phyloP scores from a whole-genome alignment of 495 filamentous ascomycete genomes.

The Astrocystis sublimbata region DNA sequence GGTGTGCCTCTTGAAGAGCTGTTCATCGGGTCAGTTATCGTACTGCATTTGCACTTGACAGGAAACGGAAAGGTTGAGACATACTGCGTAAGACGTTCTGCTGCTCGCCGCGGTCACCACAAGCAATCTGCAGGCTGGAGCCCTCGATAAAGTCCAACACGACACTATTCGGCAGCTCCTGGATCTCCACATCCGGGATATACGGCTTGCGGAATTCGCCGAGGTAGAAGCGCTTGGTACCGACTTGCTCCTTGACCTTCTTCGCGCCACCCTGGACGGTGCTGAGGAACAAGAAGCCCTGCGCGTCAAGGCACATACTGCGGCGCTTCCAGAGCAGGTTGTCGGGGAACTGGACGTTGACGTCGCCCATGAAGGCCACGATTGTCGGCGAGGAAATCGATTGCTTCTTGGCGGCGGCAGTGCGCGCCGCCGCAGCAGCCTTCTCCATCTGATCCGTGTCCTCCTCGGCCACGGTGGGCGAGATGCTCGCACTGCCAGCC shows the following conservation, averaged over 20 bases:
- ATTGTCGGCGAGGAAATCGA: constrained; percentile 45
- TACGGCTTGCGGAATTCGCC: constrained; percentile 76
- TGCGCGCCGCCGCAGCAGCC: too few species aligned
- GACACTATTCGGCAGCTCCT: constrained; percentile 87
- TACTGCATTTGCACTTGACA: neutral
- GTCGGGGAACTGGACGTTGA: constrained; percentile 93
- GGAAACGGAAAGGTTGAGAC: constrained; percentile 28
- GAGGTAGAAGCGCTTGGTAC: constrained; percentile 74
- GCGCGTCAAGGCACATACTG: constrained; percentile 72
- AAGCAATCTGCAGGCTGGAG: constrained; percentile 82
- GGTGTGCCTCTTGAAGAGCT: constrained; percentile 54
- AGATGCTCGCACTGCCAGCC: constrained; percentile 55
- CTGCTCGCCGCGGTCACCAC: constrained; percentile 76
- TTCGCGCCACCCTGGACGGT: constrained; percentile 47
- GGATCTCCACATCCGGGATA: constrained; percentile 80
- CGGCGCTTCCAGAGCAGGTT: constrained; percentile 90
- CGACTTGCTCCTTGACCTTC: constrained; percentile 36
- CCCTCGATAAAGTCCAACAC: constrained; percentile 81
- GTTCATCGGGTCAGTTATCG: constrained; percentile 21
- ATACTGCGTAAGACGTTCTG: constrained; percentile 65
- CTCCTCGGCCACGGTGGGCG: constrained; percentile 65
- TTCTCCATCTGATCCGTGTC: constrained; percentile 48
- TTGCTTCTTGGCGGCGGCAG: constrained; percentile 34
- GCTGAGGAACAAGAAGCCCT: constrained; percentile 74
- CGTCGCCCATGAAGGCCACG: constrained; percentile 72